These are phyloP conservation scores for Gardenia jasminoides DNA, from an alignment of 257 asterid species.

Conservation along the genomic window DNA sequence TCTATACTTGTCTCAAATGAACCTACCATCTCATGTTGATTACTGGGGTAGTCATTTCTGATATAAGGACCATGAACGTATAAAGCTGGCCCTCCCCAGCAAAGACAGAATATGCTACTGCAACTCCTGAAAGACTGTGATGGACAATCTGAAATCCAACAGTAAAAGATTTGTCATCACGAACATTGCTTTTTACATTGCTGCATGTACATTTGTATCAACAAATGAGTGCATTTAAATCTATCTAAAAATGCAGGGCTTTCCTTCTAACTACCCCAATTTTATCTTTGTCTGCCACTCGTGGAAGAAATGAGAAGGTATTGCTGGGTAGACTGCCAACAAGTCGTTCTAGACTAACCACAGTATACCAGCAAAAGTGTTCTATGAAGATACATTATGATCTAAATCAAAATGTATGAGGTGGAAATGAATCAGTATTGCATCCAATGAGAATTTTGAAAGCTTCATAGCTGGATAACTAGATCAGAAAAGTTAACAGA, in stretches of 20 bases:
- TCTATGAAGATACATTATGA: background rate
- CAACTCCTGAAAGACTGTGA: constrained; percentile 85
- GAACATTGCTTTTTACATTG: background rate
- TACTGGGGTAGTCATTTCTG: constrained; percentile 92
- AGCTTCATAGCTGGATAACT: background rate
- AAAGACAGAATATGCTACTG: constrained; percentile 85
- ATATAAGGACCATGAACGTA: constrained; percentile 95
- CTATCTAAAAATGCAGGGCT: background rate
- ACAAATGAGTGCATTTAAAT: constrained; percentile 6
- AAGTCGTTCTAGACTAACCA: background rate
- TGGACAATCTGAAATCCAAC: constrained; percentile 75
- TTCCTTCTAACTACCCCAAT: background rate
- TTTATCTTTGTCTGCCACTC: background rate
- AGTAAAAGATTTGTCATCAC: constrained; percentile 25
- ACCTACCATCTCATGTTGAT: constrained; percentile 90
- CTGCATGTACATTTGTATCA: background rate
- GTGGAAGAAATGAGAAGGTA: background rate
- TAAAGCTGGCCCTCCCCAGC: constrained; percentile 96
- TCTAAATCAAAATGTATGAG: background rate
- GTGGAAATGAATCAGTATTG: background rate
- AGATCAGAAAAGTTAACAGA: background rate
- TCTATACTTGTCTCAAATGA: background rate
- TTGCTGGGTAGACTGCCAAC: background rate
- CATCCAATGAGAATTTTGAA: background rate
- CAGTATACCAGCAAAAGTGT: background rate